A percentile compares a stretch with the other conserved stretches of the same genome.
Conservation (phyloP, 805 yeast species). For the Yarrowia sp. region DNA sequence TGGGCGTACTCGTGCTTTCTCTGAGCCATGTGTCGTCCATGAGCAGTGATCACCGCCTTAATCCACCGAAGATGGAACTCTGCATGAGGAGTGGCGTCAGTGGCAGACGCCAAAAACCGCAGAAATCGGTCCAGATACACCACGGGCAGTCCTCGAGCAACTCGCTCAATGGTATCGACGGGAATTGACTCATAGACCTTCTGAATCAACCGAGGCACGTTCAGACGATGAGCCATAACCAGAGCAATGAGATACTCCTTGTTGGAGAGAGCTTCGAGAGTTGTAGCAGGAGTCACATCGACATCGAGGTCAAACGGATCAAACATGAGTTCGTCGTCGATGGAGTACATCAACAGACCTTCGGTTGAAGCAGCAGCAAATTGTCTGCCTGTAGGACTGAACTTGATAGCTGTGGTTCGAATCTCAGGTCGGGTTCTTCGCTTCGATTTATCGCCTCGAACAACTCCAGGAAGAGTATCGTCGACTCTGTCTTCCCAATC, state of each 20-base stretch:
- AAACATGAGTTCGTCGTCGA: constrained; percentile 75
- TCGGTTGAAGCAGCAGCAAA: constrained; percentile 97
- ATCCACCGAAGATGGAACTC: constrained; percentile 89
- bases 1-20: constrained; percentile 69
- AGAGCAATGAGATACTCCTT: constrained; percentile 75
- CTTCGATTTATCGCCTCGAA: constrained; percentile 78
- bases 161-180: constrained; percentile 68
- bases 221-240: constrained; percentile 92
- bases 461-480: constrained; percentile 82
- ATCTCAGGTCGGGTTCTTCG: constrained; percentile 81
- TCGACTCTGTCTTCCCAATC: constrained; percentile 85
- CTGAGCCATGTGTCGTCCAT: constrained; percentile 74
- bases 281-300: constrained; percentile 85
- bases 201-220: constrained; percentile 76
- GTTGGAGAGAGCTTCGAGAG: constrained; percentile 64
- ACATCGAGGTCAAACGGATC: constrained; percentile 96
- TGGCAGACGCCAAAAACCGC: constrained; percentile 69
- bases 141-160: constrained; percentile 73
- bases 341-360: constrained; percentile 82
- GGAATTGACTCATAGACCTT: constrained; percentile 78
- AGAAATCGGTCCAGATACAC: constrained; percentile 76
- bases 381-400: constrained; percentile 88
- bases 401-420: constrained; percentile 76
- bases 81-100: constrained; percentile 76
- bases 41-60: constrained; percentile 66